Evolutionary conservation across 225 moss, liverwort and hornwort species (phyloP).

Genomic region (Polytrichum formosum): DNA sequence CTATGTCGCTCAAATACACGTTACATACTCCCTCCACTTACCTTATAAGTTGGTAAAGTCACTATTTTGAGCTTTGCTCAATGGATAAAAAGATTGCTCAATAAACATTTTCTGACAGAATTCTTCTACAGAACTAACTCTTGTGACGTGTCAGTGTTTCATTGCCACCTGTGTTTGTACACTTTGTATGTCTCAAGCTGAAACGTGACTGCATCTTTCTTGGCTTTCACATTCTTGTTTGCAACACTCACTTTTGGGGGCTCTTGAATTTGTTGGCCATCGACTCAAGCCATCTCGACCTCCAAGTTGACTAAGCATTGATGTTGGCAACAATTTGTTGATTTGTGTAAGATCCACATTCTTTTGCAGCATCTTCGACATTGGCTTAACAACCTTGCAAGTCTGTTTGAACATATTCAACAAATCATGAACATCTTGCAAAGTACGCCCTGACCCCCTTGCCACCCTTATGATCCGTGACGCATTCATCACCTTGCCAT

Average conservation of each 20-base stretch:
- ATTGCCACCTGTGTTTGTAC: too few relatives aligned
- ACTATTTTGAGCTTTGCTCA: too few relatives aligned
- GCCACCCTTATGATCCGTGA: conserved; percentile 72
- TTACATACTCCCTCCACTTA: neutral
- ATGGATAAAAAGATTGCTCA: too few relatives aligned
- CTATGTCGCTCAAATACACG: neutral
- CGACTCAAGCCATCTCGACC: conserved; percentile 71
- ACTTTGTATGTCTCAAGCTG: too few relatives aligned
- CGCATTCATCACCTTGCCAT: conserved; percentile 81
- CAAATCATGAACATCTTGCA: conserved; percentile 75
- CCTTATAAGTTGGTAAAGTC: too few relatives aligned
- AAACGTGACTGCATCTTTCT: too few relatives aligned
- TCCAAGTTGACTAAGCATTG: conserved; percentile 85
- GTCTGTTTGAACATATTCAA: conserved; percentile 65
- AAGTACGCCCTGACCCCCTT: conserved; percentile 64
- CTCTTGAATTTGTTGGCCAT: conserved; percentile 77
- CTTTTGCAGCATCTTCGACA: conserved; percentile 80
- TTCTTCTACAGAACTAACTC: too few relatives aligned
- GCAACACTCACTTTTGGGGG: too few relatives aligned
- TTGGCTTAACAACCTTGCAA: conserved; percentile 76
- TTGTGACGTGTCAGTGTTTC: too few relatives aligned
- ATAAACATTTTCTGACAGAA: too few relatives aligned
- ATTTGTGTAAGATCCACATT: conserved; percentile 84
- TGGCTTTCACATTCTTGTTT: too few relatives aligned
- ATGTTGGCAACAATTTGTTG: conserved; percentile 81